Percentiles rank a stretch among this genome's conserved stretches.
Conservation (phyloP, 176 grass and related monocot genomes). For the Otatea glauca region DNA sequence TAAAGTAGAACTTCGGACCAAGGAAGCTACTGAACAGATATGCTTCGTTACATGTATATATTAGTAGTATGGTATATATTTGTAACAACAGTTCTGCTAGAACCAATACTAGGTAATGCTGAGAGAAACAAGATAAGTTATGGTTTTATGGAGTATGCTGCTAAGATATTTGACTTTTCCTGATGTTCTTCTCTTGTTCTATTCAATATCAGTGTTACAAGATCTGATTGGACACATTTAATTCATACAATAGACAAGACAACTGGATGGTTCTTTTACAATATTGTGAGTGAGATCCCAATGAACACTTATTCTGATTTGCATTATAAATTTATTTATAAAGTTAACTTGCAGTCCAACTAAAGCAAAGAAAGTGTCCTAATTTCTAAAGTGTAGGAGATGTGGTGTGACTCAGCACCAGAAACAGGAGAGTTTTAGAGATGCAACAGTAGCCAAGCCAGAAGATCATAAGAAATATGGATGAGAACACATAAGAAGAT, state of each 20-base stretch:
- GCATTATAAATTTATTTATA: background rate
- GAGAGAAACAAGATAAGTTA: conserved; percentile 12
- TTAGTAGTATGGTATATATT: background rate
- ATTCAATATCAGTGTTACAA: conserved; percentile 2
- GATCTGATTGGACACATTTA: background rate
- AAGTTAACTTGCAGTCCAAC: conserved; percentile 1
- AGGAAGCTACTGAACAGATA: background rate
- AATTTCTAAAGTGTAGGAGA: background rate
- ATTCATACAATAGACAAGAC: background rate
- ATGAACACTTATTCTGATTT: conserved; percentile 18
- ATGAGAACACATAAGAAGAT: background rate
- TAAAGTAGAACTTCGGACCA: background rate
- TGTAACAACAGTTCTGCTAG: background rate
- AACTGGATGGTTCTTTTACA: conserved; percentile 1
- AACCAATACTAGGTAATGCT: background rate
- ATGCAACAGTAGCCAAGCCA: background rate
- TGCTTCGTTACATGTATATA: background rate
- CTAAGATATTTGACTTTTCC: background rate
- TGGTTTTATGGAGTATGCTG: background rate
- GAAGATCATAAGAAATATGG: background rate
- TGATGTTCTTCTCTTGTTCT: background rate
- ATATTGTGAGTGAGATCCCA: background rate
- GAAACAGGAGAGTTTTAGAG: background rate
- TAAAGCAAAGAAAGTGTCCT: background rate
- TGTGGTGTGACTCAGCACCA: background rate